These are phyloP conservation scores for Fonsecaea monophora DNA, from an alignment of 2,329 filamentous ascomycete genomes.

Conservation along the genomic window DNA sequence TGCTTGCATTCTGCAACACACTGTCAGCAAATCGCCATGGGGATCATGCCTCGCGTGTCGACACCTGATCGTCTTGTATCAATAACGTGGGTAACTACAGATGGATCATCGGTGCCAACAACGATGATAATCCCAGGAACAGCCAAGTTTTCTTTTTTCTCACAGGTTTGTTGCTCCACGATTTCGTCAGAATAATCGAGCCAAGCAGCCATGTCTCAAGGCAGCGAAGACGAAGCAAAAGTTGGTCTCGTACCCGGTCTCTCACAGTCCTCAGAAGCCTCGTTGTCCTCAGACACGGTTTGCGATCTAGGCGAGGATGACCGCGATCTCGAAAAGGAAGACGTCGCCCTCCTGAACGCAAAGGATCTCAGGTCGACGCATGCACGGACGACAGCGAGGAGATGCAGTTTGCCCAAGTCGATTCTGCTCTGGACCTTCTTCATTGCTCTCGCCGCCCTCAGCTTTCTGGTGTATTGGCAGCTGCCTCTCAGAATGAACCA, in stretches of 20 bases:
- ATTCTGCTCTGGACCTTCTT: conserved; percentile 8
- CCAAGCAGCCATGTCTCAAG: not conserved
- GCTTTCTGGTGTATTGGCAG: not conserved
- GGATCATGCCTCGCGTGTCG: too few species aligned
- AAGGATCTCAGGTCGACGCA: not conserved
- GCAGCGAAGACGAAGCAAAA: not conserved
- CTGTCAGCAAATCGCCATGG: too few species aligned
- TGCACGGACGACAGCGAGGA: too few species aligned
- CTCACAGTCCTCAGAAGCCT: not conserved
- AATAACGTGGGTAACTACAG: too few species aligned
- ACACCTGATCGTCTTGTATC: too few species aligned
- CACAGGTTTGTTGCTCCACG: too few species aligned
- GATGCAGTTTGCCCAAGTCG: not conserved
- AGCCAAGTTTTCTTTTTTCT: too few species aligned
- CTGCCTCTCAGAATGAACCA: conserved; percentile 10
- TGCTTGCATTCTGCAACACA: too few species aligned
- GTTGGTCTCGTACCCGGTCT: not conserved
- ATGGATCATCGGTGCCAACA: too few species aligned
- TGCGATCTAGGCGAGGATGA: not conserved
- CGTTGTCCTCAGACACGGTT: not conserved
- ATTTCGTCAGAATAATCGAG: too few species aligned
- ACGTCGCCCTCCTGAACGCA: not conserved
- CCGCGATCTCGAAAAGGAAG: not conserved
- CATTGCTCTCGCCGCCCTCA: not conserved
- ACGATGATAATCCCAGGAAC: too few species aligned